Evolutionary conservation across 371 early-diverging fungal species (phyloP).

Genomic region (Mortierella sp.): DNA sequence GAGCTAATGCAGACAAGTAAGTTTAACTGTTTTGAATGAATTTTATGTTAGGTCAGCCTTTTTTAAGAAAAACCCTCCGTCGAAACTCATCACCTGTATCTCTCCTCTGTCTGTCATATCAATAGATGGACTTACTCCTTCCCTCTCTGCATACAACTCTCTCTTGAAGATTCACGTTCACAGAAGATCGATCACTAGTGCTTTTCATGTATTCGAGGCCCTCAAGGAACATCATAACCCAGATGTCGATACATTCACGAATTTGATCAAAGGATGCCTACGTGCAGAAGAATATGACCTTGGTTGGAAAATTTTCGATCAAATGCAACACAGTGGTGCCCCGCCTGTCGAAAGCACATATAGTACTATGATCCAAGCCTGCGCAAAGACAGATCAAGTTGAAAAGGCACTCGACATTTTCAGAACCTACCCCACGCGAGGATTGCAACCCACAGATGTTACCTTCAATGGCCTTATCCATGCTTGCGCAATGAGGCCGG

Average conservation of each 20-base stretch:
- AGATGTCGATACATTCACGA: constrained; percentile 79
- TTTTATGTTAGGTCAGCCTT: neutral
- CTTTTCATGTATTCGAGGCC: constrained; percentile 44
- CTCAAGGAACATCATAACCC: constrained; percentile 58
- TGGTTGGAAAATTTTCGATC: constrained; percentile 93
- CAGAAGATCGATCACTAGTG: constrained; percentile 28
- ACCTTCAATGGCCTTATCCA: constrained; percentile 90
- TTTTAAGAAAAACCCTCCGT: neutral
- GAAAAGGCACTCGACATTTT: constrained; percentile 48
- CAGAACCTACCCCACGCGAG: constrained; percentile 36
- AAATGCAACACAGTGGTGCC: constrained; percentile 85
- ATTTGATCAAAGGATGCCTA: constrained; percentile 87
- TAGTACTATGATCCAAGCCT: constrained; percentile 92
- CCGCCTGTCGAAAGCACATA: constrained; percentile 85
- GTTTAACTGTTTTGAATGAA: neutral
- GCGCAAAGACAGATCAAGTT: constrained; percentile 74
- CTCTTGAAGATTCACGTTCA: constrained; percentile 38
- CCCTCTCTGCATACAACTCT: constrained; percentile 33
- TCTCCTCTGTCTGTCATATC: neutral
- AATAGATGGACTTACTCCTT: constrained; percentile 36
- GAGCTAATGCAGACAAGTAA: constrained; percentile 59
- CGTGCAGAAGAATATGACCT: constrained; percentile 72
- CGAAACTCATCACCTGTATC: neutral
- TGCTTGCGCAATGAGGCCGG: constrained; percentile 85
- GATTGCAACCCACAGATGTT: constrained; percentile 79